These are phyloP conservation scores for Cryphonectria parasitica DNA, from an alignment of 2,329 filamentous ascomycete species.

Conservation along the genomic window DNA sequence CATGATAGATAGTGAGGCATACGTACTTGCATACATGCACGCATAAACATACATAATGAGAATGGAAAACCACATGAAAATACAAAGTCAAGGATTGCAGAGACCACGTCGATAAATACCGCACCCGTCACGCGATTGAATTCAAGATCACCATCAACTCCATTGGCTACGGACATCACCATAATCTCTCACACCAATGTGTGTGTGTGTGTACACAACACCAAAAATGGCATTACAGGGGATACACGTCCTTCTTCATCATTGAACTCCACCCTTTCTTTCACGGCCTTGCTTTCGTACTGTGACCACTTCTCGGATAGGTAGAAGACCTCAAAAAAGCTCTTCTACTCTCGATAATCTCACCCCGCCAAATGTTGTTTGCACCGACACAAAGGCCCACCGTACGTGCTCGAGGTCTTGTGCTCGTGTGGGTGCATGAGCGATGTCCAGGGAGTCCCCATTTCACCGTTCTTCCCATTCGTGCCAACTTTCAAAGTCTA, in stretches of 20 bases:
- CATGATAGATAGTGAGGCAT: not conserved
- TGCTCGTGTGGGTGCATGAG: not conserved
- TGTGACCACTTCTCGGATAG: not conserved
- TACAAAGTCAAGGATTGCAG: too few relatives aligned
- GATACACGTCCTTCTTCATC: constrained; percentile 4
- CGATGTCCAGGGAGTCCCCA: not conserved
- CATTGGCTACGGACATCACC: constrained; percentile 20
- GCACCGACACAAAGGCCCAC: constrained; percentile 4
- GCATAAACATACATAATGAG: not conserved
- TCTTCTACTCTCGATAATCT: not conserved
- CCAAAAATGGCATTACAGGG: constrained; percentile 18
- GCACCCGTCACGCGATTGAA: not conserved
- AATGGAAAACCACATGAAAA: not conserved
- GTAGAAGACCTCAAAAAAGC: not conserved
- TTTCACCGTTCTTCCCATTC: not conserved
- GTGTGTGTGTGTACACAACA: constrained; percentile 24
- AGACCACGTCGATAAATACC: too few relatives aligned
- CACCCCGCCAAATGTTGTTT: not conserved
- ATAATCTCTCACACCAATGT: constrained; percentile 20
- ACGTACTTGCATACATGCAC: not conserved
- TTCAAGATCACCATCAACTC: constrained; percentile 18
- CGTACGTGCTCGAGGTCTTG: not conserved
- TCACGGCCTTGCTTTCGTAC: not conserved
- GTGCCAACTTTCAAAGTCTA: constrained; percentile 6
- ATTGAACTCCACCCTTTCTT: not conserved